These are phyloP conservation scores for Candida railenensis DNA, from an alignment of 805 yeast genomes.

Conservation along the genomic window DNA sequence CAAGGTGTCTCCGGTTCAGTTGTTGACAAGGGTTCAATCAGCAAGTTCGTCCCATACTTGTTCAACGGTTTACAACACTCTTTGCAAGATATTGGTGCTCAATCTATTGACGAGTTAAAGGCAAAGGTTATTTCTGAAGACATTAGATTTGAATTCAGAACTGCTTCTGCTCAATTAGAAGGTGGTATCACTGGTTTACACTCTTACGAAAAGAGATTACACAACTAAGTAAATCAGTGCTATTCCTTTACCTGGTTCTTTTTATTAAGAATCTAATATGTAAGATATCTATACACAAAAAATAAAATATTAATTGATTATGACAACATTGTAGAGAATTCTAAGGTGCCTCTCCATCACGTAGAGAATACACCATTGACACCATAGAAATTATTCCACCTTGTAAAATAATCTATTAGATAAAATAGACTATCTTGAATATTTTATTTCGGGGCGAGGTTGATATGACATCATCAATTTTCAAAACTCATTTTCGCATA, in stretches of 20 bases:
- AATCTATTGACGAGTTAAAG: conserved; percentile 63
- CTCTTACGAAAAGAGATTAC: conserved; percentile 96
- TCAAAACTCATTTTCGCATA: too few species aligned
- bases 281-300: neutral
- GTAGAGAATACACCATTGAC: too few species aligned
- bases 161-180: conserved; percentile 97
- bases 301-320: neutral
- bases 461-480: too few species aligned
- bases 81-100: conserved; percentile 94
- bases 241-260: neutral
- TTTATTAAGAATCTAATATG: neutral
- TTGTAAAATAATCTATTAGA: too few species aligned
- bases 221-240: conserved; percentile 50
- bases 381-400: too few species aligned
- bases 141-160: conserved; percentile 94
- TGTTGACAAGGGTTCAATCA: conserved; percentile 93
- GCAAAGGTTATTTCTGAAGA: conserved; percentile 60
- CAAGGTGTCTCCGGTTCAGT: conserved; percentile 99
- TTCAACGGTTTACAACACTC: conserved; percentile 97
- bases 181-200: conserved; percentile 97
- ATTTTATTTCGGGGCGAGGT: too few species aligned
- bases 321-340: too few species aligned
- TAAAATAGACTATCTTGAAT: too few species aligned
- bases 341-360: too few species aligned
- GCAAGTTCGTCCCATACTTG: conserved; percentile 91